A percentile compares a stretch with the other conserved stretches of the same genome.
Evolutionary conservation across 1,139 yeast species (phyloP).

Genomic region (Magnusiomyces magnusii): DNA sequence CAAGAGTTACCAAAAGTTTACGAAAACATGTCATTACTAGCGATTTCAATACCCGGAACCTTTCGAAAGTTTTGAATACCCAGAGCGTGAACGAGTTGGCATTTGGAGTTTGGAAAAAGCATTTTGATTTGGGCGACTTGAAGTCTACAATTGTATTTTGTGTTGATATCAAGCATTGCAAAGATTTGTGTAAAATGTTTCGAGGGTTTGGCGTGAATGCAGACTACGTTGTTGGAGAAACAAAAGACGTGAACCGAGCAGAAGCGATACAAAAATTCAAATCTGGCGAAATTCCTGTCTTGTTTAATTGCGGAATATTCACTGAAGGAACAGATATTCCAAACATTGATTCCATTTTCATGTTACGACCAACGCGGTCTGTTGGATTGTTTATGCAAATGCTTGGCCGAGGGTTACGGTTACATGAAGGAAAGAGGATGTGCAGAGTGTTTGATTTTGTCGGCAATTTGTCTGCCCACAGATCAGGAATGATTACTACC

Average conservation of each 20-base stretch:
- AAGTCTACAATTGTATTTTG: constrained; percentile 72
- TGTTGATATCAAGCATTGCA: constrained; percentile 63
- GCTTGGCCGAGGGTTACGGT: constrained; percentile 84
- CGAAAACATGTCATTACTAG: constrained; percentile 23
- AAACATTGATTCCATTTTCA: constrained; percentile 68
- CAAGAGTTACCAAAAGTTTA: constrained; percentile 22
- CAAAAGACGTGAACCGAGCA: constrained; percentile 47
- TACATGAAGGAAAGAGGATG: constrained; percentile 49
- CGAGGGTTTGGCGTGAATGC: constrained; percentile 59
- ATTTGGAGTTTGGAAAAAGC: constrained; percentile 48
- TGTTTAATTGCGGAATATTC: constrained; percentile 82
- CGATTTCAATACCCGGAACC: constrained; percentile 49
- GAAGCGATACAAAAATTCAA: constrained; percentile 51
- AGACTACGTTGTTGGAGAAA: constrained; percentile 63
- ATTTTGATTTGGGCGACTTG: constrained; percentile 31
- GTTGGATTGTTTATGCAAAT: constrained; percentile 67
- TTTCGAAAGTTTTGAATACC: constrained; percentile 52
- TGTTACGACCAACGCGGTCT: constrained; percentile 79
- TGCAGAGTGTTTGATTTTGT: constrained; percentile 79
- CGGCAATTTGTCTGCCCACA: constrained; percentile 39
- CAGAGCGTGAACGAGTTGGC: constrained; percentile 48
- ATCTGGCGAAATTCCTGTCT: constrained; percentile 55
- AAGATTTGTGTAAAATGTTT: constrained; percentile 47
- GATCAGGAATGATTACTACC: constrained; percentile 51
- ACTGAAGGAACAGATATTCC: constrained; percentile 98